Evolutionary conservation across 1,284 basidiomycete species (phyloP).

Genomic region (Sanghuangporus sanghuang): DNA sequence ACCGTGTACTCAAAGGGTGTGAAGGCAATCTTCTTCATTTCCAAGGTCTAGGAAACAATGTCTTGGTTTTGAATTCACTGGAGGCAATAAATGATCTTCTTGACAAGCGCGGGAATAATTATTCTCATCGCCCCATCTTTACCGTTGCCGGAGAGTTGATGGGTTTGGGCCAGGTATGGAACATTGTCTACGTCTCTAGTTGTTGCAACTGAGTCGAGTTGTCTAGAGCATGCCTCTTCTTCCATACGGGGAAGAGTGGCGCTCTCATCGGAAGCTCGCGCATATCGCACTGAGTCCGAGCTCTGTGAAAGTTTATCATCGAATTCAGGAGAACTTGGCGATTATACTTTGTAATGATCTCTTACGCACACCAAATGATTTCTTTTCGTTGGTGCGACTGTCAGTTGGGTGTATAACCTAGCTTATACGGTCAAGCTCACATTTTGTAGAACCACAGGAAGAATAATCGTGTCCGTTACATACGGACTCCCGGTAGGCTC

Average conservation of each 20-base stretch:
- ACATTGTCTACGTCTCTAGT: neutral
- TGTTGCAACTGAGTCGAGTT: neutral
- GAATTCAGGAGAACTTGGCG: neutral
- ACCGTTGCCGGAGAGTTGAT: neutral
- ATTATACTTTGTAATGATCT: conserved; percentile 9
- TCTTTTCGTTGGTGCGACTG: neutral
- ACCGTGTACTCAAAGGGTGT: neutral
- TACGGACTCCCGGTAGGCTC: conserved; percentile 25
- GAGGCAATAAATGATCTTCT: conserved; percentile 38
- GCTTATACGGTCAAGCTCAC: neutral
- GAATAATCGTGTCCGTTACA: neutral
- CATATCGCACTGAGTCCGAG: conserved; percentile 4
- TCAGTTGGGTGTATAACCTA: neutral
- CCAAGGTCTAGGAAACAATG: conserved; percentile 39
- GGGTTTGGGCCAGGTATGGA: neutral
- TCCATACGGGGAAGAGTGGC: conserved; percentile 13
- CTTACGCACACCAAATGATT: conserved; percentile 1
- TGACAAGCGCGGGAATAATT: conserved; percentile 38
- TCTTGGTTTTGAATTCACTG: conserved; percentile 42
- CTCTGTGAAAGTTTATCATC: neutral
- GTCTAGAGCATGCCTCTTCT: neutral
- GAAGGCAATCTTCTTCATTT: conserved; percentile 45
- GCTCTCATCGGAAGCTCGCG: conserved; percentile 6
- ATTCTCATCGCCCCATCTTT: conserved; percentile 35
- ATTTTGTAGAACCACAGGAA: neutral